phyloP scores from a whole-genome alignment of 805 yeast genomes.

The Maudiozyma bulderi region DNA sequence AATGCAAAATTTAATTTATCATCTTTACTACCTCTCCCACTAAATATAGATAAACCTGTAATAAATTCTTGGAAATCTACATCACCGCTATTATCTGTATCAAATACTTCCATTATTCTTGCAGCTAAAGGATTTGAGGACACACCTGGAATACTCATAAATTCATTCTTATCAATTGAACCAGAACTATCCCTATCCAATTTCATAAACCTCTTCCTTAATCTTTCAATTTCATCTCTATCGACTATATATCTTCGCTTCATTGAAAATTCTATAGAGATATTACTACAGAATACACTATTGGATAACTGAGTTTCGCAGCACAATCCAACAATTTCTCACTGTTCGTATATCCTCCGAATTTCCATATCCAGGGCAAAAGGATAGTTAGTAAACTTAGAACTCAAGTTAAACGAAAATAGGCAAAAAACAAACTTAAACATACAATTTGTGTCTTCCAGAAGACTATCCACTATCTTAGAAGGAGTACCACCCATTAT shows the following conservation, averaged over 20 bases:
- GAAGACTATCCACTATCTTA: slow-evolving; percentile 52
- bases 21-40: slow-evolving; percentile 68
- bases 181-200: slow-evolving; percentile 90
- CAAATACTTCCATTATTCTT: slow-evolving; percentile 88
- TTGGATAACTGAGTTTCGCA: too few species aligned
- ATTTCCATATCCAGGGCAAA: too few species aligned
- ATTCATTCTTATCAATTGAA: slow-evolving; percentile 82
- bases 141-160: slow-evolving; percentile 87
- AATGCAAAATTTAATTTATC: slow-evolving; percentile 86
- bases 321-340: background rate
- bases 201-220: slow-evolving; percentile 89
- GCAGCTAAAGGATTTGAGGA: slow-evolving; percentile 81
- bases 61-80: slow-evolving; percentile 95
- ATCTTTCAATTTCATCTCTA: slow-evolving; percentile 81
- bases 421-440: slow-evolving; percentile 4
- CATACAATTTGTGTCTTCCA: slow-evolving; percentile 73
- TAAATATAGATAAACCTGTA: slow-evolving; percentile 74
- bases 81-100: slow-evolving; percentile 83
- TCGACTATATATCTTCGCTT: slow-evolving; percentile 40
- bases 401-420: background rate
- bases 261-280: too few species aligned
- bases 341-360: background rate
- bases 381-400: background rate
- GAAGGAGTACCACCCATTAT: slow-evolving; percentile 56
- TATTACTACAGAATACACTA: too few species aligned